Percentiles rank a stretch among this genome's conserved stretches.
Evolutionary conservation across 1,284 basidiomycete species (phyloP).

Genomic region (Irpex sp.): DNA sequence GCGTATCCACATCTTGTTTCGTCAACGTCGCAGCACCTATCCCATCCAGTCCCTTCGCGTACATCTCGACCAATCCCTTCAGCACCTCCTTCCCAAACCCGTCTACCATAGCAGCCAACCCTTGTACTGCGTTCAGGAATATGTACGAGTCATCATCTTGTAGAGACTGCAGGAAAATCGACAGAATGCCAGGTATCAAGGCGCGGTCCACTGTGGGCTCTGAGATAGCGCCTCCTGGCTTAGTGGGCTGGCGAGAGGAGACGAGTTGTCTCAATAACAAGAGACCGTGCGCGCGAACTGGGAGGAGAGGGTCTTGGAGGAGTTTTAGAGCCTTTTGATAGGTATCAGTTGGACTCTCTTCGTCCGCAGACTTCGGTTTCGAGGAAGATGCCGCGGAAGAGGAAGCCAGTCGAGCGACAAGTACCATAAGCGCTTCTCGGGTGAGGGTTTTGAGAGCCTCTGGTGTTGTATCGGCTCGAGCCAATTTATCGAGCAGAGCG

Average conservation of each 20-base stretch:
- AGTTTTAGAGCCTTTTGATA: constrained; percentile 89
- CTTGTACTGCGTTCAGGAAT: constrained; percentile 91
- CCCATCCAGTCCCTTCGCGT: constrained; percentile 51
- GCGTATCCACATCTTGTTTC: constrained; percentile 70
- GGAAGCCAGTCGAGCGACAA: constrained; percentile 72
- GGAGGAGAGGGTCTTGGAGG: constrained; percentile 88
- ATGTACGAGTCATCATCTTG: constrained; percentile 95
- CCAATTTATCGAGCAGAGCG: constrained; percentile 56
- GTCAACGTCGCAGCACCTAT: constrained; percentile 45
- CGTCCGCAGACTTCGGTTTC: constrained; percentile 32
- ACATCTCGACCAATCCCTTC: constrained; percentile 59
- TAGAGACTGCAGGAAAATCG: constrained; percentile 82
- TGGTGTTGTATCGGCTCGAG: constrained; percentile 35
- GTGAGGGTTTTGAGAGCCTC: constrained; percentile 54
- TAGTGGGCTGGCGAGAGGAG: constrained; percentile 25
- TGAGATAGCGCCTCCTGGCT: constrained; percentile 13
- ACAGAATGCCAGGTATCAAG: constrained; percentile 79
- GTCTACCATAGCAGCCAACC: constrained; percentile 81
- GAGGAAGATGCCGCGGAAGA: constrained; percentile 34
- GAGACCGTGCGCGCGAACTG: constrained; percentile 93
- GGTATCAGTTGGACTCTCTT: constrained; percentile 43
- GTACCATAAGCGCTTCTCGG: constrained; percentile 76
- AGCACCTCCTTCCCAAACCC: constrained; percentile 74
- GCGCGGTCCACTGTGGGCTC: constrained; percentile 45
- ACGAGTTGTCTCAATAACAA: constrained; percentile 80